Evolutionary conservation across 805 yeast species (phyloP).

Genomic region (Pichia californica): DNA sequence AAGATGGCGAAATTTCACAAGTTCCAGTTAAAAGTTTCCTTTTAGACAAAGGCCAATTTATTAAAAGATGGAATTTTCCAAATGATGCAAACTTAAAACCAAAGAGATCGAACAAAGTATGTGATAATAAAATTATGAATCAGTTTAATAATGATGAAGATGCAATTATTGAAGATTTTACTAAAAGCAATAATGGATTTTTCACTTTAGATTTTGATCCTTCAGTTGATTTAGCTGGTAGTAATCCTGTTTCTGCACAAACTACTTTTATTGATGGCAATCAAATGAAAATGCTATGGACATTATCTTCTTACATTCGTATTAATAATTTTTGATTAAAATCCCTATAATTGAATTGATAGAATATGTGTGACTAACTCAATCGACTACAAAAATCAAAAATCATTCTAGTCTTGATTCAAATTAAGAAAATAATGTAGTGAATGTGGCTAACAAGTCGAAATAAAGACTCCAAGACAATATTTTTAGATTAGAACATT

Average conservation of each 20-base stretch:
- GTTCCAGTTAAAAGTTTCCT: too few relatives aligned
- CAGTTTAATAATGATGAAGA: not conserved
- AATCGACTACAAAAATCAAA: too few relatives aligned
- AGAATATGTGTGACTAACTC: too few relatives aligned
- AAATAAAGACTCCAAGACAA: too few relatives aligned
- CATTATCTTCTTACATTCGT: conserved; percentile 3
- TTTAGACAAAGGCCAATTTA: too few relatives aligned
- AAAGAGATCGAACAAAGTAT: not conserved
- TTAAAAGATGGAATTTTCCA: conserved; percentile 7
- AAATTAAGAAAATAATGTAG: too few relatives aligned
- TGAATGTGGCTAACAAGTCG: too few relatives aligned
- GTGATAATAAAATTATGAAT: not conserved
- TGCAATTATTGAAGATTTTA: conserved; percentile 1
- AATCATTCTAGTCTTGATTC: too few relatives aligned
- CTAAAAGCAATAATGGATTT: too few relatives aligned
- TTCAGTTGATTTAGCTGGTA: not conserved
- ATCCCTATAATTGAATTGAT: too few relatives aligned
- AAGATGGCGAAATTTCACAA: conserved; percentile 1
- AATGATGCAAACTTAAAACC: not conserved
- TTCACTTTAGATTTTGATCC: conserved; percentile 4
- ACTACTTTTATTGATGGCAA: conserved; percentile 1
- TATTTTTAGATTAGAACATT: too few relatives aligned
- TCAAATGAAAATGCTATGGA: conserved; percentile 9
- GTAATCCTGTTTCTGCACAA: not conserved
- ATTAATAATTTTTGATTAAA: conserved; percentile 9